Evolutionary conservation across 2,329 filamentous ascomycete species (phyloP).

Genomic region (Calcarisporium arbuscula): DNA sequence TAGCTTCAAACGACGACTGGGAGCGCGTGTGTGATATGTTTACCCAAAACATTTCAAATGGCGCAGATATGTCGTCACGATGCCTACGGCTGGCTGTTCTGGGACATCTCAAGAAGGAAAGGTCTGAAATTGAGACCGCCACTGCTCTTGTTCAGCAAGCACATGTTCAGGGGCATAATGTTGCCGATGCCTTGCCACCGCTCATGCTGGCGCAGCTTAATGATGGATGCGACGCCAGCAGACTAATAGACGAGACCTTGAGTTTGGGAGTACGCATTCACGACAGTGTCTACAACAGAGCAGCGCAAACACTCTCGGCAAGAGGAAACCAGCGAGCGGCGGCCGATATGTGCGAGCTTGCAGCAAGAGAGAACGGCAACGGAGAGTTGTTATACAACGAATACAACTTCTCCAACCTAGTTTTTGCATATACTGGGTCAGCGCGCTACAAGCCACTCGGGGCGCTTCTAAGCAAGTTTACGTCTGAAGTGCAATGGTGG

Average conservation of each 20-base stretch:
- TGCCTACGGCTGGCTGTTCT: slow-evolving; percentile 43
- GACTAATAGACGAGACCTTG: slow-evolving; percentile 21
- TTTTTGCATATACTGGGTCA: slow-evolving; percentile 26
- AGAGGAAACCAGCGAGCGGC: slow-evolving; percentile 23
- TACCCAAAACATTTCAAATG: slow-evolving; percentile 23
- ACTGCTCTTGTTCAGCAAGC: slow-evolving; percentile 33
- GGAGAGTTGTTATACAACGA: slow-evolving; percentile 29
- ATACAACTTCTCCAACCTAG: slow-evolving; percentile 31
- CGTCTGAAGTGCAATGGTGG: slow-evolving; percentile 26
- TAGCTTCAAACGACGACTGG: slow-evolving; percentile 19
- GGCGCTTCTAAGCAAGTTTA: slow-evolving; percentile 24
- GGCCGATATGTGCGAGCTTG: slow-evolving; percentile 26
- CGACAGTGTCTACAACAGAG: slow-evolving; percentile 29
- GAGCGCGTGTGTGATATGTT: slow-evolving; percentile 31
- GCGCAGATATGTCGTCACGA: slow-evolving; percentile 30
- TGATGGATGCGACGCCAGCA: slow-evolving; percentile 19
- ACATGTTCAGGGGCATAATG: slow-evolving; percentile 33
- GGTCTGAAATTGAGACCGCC: slow-evolving; percentile 23
- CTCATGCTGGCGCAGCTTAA: slow-evolving; percentile 32
- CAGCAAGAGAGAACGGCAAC: slow-evolving; percentile 28
- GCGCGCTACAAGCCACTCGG: slow-evolving; percentile 23
- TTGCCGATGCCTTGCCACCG: slow-evolving; percentile 32
- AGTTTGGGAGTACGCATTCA: slow-evolving; percentile 23
- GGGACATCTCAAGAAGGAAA: slow-evolving; percentile 30
- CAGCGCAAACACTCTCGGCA: slow-evolving; percentile 22